phyloP scores from a whole-genome alignment of 768 basidiomycete species.

The Rhizopogon salebrosus region DNA sequence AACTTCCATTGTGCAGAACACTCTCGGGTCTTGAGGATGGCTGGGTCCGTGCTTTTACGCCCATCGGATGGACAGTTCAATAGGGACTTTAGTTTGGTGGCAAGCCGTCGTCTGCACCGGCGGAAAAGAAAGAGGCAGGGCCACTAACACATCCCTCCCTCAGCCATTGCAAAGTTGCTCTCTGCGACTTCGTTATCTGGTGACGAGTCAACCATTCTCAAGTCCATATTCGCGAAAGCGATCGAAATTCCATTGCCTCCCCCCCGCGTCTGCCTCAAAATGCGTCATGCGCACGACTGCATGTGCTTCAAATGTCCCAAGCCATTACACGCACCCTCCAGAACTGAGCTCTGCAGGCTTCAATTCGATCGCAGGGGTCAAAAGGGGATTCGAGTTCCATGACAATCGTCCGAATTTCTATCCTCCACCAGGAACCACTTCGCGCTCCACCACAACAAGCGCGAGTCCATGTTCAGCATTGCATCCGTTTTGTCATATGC shows the following conservation, averaged over 20 bases:
- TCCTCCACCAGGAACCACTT: slow-evolving; percentile 40
- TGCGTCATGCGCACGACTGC: slow-evolving; percentile 18
- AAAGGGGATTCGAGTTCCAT: slow-evolving; percentile 72
- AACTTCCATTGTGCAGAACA: slow-evolving; percentile 19
- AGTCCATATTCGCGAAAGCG: slow-evolving; percentile 50
- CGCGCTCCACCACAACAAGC: slow-evolving; percentile 38
- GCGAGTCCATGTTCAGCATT: slow-evolving; percentile 66
- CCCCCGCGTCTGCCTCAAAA: slow-evolving; percentile 31
- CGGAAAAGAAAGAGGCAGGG: slow-evolving; percentile 7
- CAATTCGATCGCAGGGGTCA: slow-evolving; percentile 73
- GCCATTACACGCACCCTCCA: slow-evolving; percentile 38
- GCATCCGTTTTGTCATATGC: slow-evolving; percentile 79
- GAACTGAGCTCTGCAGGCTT: slow-evolving; percentile 65
- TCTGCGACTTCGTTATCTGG: slow-evolving; percentile 40
- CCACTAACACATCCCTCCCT: slow-evolving; percentile 64
- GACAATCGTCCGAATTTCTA: slow-evolving; percentile 62
- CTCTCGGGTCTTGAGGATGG: slow-evolving; percentile 15
- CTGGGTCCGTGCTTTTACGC: slow-evolving; percentile 33
- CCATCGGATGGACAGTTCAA: slow-evolving; percentile 66
- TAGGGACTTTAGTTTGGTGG: slow-evolving; percentile 74
- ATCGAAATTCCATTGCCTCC: slow-evolving; percentile 30
- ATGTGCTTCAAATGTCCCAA: slow-evolving; percentile 11
- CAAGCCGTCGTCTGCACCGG: slow-evolving; percentile 13
- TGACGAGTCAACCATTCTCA: slow-evolving; percentile 49
- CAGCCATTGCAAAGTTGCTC: slow-evolving; percentile 42